Base-by-base conservation (phyloP, 495 filamentous ascomycete genomes). In the Alectoria sarmentosa region DNA sequence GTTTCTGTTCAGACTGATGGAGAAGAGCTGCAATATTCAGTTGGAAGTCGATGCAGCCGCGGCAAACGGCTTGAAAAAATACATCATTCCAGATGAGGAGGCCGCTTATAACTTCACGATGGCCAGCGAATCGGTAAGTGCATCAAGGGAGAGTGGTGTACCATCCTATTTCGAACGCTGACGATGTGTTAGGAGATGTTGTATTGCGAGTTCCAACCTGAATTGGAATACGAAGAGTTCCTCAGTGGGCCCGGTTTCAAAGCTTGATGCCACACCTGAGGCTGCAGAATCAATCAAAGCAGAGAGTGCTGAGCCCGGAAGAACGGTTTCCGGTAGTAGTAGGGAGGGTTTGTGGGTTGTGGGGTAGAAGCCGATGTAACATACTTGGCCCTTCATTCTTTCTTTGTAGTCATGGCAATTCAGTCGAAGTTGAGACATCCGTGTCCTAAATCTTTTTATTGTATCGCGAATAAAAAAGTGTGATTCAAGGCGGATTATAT, bases 61-160 rank as follows among this genome's bases (percentile, higher is more conserved):
- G 30, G 62, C 38, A 21, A 64, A 64, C 26, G 64, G 73, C 3
- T 58, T 76, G 19, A 52, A 69, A 36, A 82, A 78, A 71, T 65
- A 72, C 39, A 54, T 81, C 38, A 77, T 83, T 60, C 73, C 70
- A 49, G 77, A 83, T 66, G 79, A 81, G 57, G 80, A 83, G 67
- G 82, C 81, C 9, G 76, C 72, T 6, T 80, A 76, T 68, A 82
- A 81, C 62, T 82, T 79, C 68, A 76, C 76, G 65, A 80, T 81
- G 77, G 80, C 77, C 38, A 79, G 76, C 69, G 79, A 82, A 37
- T 60, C 73, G 41, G 64, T 65, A 32, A 55, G 58, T 32, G 7
- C 26, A 36, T 30, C 17, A 6, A 44, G 13, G 21, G 1, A 19
- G 21, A 38, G 38, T 28, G 19, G n/a, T 19, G n/a, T 0, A 5